phyloP scores from a whole-genome alignment of 2,329 filamentous ascomycete species.

The Knoxdaviesia proteae region DNA sequence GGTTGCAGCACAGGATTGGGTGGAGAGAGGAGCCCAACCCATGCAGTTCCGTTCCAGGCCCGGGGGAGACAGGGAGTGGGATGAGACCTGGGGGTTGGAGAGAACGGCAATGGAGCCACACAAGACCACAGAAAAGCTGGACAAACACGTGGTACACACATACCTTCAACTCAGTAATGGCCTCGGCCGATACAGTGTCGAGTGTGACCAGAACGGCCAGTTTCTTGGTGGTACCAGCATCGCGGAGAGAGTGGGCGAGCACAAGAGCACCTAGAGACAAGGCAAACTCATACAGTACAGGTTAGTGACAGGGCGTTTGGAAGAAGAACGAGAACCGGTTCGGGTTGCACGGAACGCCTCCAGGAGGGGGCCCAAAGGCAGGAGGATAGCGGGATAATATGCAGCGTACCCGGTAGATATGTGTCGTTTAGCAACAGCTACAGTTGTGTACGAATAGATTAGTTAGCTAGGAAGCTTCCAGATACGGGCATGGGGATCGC shows the following conservation, averaged over 20 bases:
- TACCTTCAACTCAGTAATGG: constrained; percentile 62
- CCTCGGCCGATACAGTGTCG: constrained; percentile 55
- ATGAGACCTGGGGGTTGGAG: no score
- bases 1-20: no score
- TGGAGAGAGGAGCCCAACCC: no score
- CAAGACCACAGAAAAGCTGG: no score
- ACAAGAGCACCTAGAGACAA: constrained; percentile 59
- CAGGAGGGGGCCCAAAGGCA: no score
- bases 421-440: constrained; percentile 82
- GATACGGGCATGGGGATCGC: neutral
- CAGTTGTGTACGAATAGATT: constrained; percentile 3
- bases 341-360: no score
- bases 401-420: constrained; percentile 64
- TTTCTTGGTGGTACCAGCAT: constrained; percentile 72
- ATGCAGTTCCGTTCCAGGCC: no score
- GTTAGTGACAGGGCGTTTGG: neutral
- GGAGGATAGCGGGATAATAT: constrained; percentile 3
- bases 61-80: no score
- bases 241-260: constrained; percentile 80
- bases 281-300: neutral
- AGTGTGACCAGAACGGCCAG: constrained; percentile 67
- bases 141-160: constrained; percentile 6
- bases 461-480: constrained; percentile 7
- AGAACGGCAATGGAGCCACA: no score
- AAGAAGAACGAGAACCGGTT: neutral